Evolutionary conservation across 495 filamentous ascomycete species (phyloP).

Genomic region (Daldinia grandis): DNA sequence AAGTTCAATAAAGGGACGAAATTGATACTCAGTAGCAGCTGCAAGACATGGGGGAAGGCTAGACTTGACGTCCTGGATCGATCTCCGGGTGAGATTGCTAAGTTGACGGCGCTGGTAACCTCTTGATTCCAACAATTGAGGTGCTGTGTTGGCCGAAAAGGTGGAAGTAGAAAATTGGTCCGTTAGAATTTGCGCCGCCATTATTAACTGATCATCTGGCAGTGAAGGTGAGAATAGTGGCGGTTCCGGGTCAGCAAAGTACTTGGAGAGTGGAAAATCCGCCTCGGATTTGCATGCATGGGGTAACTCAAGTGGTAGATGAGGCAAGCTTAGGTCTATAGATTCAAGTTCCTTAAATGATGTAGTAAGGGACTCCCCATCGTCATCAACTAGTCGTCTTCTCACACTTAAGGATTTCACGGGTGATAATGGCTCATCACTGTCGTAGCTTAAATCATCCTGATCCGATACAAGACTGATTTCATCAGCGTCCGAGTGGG

Average conservation of each 20-base stretch:
- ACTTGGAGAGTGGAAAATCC: slow-evolving; percentile 56
- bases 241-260: slow-evolving; percentile 61
- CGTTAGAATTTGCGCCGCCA: slow-evolving; percentile 68
- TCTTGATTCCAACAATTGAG: slow-evolving; percentile 32
- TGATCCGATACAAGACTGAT: slow-evolving; percentile 58
- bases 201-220: slow-evolving; percentile 62
- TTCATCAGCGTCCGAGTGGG: slow-evolving; percentile 56
- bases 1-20: slow-evolving; percentile 59
- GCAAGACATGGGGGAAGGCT: slow-evolving; percentile 51
- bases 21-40: slow-evolving; percentile 48
- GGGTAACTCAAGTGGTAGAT: slow-evolving; percentile 51
- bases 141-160: slow-evolving; percentile 34
- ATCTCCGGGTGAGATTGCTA: slow-evolving; percentile 50
- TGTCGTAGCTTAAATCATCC: slow-evolving; percentile 57
- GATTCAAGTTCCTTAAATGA: slow-evolving; percentile 57
- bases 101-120: slow-evolving; percentile 48
- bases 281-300: slow-evolving; percentile 52
- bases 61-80: slow-evolving; percentile 50
- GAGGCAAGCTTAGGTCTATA: slow-evolving; percentile 48
- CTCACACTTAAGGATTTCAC: slow-evolving; percentile 52
- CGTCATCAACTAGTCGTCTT: slow-evolving; percentile 53
- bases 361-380: slow-evolving; percentile 56
- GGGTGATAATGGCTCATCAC: slow-evolving; percentile 55
- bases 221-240: slow-evolving; percentile 50
- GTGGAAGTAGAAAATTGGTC: slow-evolving; percentile 64